These are phyloP conservation scores for Primulina eburnea DNA, from an alignment of 257 asterid genomes.

Conservation along the genomic window DNA sequence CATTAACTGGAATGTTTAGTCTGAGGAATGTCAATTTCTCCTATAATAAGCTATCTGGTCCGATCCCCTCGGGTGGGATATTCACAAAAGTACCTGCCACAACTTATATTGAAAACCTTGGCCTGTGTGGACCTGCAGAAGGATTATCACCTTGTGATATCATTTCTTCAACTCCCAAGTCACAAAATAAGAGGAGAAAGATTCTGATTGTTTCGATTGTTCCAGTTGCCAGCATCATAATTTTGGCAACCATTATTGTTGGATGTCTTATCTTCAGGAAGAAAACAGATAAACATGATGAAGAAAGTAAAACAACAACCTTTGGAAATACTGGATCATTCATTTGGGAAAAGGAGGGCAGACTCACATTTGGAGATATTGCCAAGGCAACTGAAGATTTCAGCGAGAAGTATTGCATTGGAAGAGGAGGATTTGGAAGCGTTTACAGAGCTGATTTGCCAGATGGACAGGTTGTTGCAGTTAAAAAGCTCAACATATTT, in stretches of 20 bases:
- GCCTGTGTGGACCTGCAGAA: slow-evolving; percentile 62
- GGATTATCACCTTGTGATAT: slow-evolving; percentile 51
- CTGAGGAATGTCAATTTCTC: slow-evolving; percentile 58
- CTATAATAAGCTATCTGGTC: slow-evolving; percentile 63
- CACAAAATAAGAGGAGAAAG: slow-evolving; percentile 36
- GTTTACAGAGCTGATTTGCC: slow-evolving; percentile 67
- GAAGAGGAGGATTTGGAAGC: slow-evolving; percentile 85
- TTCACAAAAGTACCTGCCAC: slow-evolving; percentile 44
- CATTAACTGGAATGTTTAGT: slow-evolving; percentile 53
- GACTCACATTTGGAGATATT: slow-evolving; percentile 67
- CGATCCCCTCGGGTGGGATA: slow-evolving; percentile 42
- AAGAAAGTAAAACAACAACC: slow-evolving; percentile 37
- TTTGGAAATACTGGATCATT: slow-evolving; percentile 44
- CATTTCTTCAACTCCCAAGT: slow-evolving; percentile 25
- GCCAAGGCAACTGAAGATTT: slow-evolving; percentile 71
- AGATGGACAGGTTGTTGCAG: slow-evolving; percentile 64
- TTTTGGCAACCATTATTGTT: slow-evolving; percentile 36
- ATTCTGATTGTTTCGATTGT: slow-evolving; percentile 46
- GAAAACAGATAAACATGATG: slow-evolving; percentile 36
- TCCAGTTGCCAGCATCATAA: slow-evolving; percentile 42
- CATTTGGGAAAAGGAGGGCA: slow-evolving; percentile 77
- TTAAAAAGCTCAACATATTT: slow-evolving; percentile 62
- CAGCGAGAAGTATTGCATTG: slow-evolving; percentile 60
- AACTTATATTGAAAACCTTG: slow-evolving; percentile 51
- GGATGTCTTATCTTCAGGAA: slow-evolving; percentile 32